A percentile compares a stretch with the other conserved stretches of the same genome.
These are phyloP conservation scores for Leishmania tropica DNA, from an alignment of 208 protist genomes.

Conservation along the genomic window DNA sequence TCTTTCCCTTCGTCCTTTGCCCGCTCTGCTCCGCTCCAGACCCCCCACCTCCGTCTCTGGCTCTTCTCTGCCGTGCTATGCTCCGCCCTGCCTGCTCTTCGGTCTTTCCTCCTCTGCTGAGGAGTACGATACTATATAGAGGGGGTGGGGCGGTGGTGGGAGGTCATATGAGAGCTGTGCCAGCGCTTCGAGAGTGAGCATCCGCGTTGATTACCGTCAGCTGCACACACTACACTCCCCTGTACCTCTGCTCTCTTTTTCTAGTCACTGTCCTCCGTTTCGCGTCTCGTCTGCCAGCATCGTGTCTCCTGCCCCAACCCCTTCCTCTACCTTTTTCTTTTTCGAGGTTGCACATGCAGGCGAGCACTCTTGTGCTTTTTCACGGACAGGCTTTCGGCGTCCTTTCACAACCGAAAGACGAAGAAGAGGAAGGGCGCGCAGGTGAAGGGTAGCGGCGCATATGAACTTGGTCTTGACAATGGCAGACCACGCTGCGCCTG, in stretches of 20 bases:
- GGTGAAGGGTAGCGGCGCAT: background rate
- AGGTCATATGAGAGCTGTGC: background rate
- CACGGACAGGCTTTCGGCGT: background rate
- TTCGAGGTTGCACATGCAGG: background rate
- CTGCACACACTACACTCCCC: background rate
- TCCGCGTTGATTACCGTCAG: background rate
- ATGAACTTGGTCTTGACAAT: background rate
- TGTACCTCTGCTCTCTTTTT: conserved; percentile 7
- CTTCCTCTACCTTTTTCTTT: background rate
- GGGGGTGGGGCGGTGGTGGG: background rate
- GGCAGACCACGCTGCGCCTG: too few species aligned
- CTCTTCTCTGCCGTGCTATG: background rate
- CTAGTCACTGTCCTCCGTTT: background rate
- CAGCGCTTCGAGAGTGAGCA: background rate
- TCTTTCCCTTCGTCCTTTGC: background rate
- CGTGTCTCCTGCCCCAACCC: background rate
- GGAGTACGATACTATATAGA: background rate
- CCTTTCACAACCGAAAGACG: background rate
- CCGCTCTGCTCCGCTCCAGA: background rate
- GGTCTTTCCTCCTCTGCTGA: background rate
- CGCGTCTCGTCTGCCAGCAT: background rate
- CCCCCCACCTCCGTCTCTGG: background rate
- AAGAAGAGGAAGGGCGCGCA: background rate
- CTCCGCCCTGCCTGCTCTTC: background rate
- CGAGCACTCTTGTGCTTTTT: background rate